Base-by-base conservation (phyloP, 768 basidiomycete species). In the Podaxis sp. region DNA sequence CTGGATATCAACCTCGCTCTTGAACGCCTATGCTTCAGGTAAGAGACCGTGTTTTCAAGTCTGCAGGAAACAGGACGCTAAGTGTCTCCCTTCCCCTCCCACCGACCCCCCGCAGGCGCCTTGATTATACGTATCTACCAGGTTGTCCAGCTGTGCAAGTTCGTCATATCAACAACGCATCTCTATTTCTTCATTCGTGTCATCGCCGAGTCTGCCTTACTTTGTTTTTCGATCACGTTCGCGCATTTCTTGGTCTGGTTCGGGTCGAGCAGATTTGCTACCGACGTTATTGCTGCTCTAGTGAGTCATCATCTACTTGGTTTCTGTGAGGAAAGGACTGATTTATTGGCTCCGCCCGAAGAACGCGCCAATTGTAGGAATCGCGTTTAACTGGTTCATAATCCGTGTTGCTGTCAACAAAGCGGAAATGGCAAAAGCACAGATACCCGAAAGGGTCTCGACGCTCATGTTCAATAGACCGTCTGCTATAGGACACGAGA, bases 351-450 rank as follows among this genome's bases (percentile, higher is more conserved):
- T 28, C 20, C 12, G 20, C 44, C 22, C 17, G 20, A 15, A 59
- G 58, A 59, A 59, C 37, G 49, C 50, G 5, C 49, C 58, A 2
- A 17, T 59, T 12, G 24, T 59, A 37, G 58, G 58, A 36, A 38
- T 59, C 22, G 58, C 58, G 7, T 59, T 59, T 33, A 50, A 59
- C 24, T 51, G 49, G 49, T 51, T 59, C 33, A 46, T 59, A 6
- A 59, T 59, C n/a, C 49, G 58, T 4, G 48, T 40, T 24, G 58
- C 58, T 37, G 24, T 12, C 13, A 57, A 57, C 17, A 41, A 15
- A 46, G 56, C 22, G 24, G 56, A 41, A 30, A 15, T 11, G 4
- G 26, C 56, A 20, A 57, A 13, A 28, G 24, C 22, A 44, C 5
- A 4, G 12, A 26, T 36, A 6, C 37, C 41, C 15, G 36, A 28